Base-by-base conservation (phyloP, 2,329 filamentous ascomycete species). In the Waltergamsia citrina region DNA sequence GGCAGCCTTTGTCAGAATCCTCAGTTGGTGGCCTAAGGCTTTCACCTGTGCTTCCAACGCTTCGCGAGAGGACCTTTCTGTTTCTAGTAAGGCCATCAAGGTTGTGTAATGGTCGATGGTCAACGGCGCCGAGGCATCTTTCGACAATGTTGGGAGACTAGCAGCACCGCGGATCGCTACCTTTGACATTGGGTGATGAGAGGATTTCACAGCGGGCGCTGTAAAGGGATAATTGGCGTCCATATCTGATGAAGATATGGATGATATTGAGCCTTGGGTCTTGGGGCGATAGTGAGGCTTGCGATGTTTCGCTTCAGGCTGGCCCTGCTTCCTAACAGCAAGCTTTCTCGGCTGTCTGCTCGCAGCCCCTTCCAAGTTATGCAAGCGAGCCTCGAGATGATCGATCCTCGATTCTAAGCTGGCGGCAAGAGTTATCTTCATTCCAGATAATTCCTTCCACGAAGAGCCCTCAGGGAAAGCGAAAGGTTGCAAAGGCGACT, bases 391-490 rank as follows among this genome's bases (percentile, higher is more conserved):
- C 44, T 79, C 75, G 8, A 79, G 53, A 11, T 52, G 52, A 7
- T 56, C 56, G 14, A 79, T 60, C 10, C 74, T 63, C 8, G 63
- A 63, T 43, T 78, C 72, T 8, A 77, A 47, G 42, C 60, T 68
- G 9, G 63, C 65, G 12, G 65, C 67, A 41, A 73, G 62, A 2
- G 71, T 74, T 38, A 75, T 75, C 45, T 69, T 75, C 69, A 73
- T 71, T 19, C 62, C 66, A 0, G 62, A 57, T 53, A 68, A 60
- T 42, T 63, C 60, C 30, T 62, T 63, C 48, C 66, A 58, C 15
- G 56, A 52, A 8, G 54, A 49, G 31, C 71, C 52, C 16, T 65
- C 57, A 5, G 64, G 67, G 46, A 78, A 77, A 37, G 66, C 60
- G 43, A 78, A 77, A 1, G 72, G 67, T 36, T 72, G 15, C 6